Conservation (phyloP, 805 yeast species). For the Candida chauliodis region DNA sequence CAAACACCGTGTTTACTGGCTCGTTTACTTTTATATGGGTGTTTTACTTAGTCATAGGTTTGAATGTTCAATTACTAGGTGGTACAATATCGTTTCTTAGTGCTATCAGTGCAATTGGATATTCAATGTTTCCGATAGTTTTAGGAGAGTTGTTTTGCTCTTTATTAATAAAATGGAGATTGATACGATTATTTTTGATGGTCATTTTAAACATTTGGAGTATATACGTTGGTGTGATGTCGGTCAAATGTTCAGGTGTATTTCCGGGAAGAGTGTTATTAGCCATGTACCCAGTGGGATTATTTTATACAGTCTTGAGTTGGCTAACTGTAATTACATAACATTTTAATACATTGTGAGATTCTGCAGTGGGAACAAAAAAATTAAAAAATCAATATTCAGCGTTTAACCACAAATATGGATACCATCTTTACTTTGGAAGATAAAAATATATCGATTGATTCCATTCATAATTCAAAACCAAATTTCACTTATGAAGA, state of each 20-base stretch:
- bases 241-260: conserved; percentile 64
- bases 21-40: conserved; percentile 63
- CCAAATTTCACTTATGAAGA: neutral
- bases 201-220: conserved; percentile 56
- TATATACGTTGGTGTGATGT: conserved; percentile 57
- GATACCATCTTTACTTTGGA: neutral
- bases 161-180: conserved; percentile 43
- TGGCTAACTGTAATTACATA: conserved; percentile 65
- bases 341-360: too few species aligned
- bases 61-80: conserved; percentile 62
- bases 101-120: conserved; percentile 68
- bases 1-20: conserved; percentile 57
- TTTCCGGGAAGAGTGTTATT: conserved; percentile 56
- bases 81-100: conserved; percentile 63
- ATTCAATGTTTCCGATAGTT: conserved; percentile 64
- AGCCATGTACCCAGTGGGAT: conserved; percentile 64
- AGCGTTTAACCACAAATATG: neutral
- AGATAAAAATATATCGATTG: conserved; percentile 1
- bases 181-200: conserved; percentile 48
- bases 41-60: conserved; percentile 56
- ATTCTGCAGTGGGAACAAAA: too few species aligned
- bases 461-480: neutral
- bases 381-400: neutral
- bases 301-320: conserved; percentile 58
- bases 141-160: conserved; percentile 48